These are phyloP conservation scores for Jamesozyma lodderae DNA, from an alignment of 805 yeast genomes.

Conservation along the genomic window DNA sequence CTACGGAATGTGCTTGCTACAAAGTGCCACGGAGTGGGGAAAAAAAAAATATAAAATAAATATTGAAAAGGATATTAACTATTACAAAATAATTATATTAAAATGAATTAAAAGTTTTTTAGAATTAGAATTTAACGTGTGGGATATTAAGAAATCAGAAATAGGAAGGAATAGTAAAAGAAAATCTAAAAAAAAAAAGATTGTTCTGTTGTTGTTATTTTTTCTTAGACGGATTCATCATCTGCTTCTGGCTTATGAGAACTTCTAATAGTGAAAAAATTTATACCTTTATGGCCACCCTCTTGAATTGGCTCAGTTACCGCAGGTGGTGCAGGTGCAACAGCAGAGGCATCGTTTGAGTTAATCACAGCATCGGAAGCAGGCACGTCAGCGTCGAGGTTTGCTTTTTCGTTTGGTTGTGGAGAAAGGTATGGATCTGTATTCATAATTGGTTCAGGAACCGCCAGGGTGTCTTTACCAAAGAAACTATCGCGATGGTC, in stretches of 20 bases:
- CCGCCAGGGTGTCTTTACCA: slow-evolving; percentile 7
- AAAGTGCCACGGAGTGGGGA: no score
- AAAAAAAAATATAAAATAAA: no score
- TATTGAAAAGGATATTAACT: no score
- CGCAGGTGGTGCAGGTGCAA: not conserved
- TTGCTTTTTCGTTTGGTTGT: not conserved
- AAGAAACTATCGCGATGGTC: slow-evolving; percentile 7
- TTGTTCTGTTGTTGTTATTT: not conserved
- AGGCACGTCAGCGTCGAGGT: no score
- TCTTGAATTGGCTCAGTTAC: slow-evolving; percentile 11
- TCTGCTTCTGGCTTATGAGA: slow-evolving; percentile 29
- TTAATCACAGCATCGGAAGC: not conserved
- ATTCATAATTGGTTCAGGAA: slow-evolving; percentile 8
- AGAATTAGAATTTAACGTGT: not conserved
- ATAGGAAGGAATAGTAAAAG: not conserved
- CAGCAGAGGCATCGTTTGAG: not conserved
- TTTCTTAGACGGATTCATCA: slow-evolving; percentile 10
- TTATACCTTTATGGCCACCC: slow-evolving; percentile 43
- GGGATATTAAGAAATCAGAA: not conserved
- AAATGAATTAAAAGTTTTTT: not conserved
- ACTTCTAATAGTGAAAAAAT: slow-evolving; percentile 68
- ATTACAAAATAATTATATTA: no score
- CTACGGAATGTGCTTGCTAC: no score
- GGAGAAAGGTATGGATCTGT: slow-evolving; percentile 7
- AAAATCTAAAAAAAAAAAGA: not conserved